These are phyloP conservation scores for Kodamaea anthophila DNA, from an alignment of 1,139 yeast species.

Conservation along the genomic window DNA sequence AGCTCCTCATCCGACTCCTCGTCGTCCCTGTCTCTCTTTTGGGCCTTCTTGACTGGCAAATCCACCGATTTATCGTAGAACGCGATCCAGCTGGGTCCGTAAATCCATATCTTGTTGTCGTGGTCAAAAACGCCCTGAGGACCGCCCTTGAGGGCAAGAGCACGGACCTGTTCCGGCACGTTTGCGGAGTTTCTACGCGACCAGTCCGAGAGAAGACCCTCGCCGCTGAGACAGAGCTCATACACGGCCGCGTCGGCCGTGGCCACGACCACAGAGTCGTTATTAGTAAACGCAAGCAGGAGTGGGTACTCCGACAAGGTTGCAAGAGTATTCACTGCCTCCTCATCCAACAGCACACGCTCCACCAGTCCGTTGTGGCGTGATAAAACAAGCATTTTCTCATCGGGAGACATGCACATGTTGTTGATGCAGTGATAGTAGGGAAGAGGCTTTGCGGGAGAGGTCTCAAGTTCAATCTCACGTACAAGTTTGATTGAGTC, in stretches of 20 bases:
- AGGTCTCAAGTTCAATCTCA: slow-evolving; percentile 31
- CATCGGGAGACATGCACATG: slow-evolving; percentile 41
- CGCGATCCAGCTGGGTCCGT: slow-evolving; percentile 83
- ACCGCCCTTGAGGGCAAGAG: slow-evolving; percentile 47
- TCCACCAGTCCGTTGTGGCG: slow-evolving; percentile 66
- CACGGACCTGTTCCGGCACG: slow-evolving; percentile 60
- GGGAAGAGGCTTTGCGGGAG: slow-evolving; percentile 16
- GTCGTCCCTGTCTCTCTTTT: slow-evolving; percentile 48
- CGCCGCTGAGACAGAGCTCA: slow-evolving; percentile 44
- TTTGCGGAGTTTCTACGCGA: slow-evolving; percentile 69
- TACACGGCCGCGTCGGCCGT: slow-evolving; percentile 70
- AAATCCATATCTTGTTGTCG: slow-evolving; percentile 56
- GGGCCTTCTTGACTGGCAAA: slow-evolving; percentile 38
- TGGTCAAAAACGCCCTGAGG: slow-evolving; percentile 66
- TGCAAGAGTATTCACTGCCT: slow-evolving; percentile 26
- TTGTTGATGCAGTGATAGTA: slow-evolving; percentile 44
- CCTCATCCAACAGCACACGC: slow-evolving; percentile 26
- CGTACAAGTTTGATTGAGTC: slow-evolving; percentile 28
- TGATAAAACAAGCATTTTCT: slow-evolving; percentile 45
- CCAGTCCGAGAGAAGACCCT: slow-evolving; percentile 63
- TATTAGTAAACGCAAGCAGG: slow-evolving; percentile 50
- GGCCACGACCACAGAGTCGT: slow-evolving; percentile 52
- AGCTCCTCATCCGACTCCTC: slow-evolving; percentile 19
- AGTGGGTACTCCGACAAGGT: slow-evolving; percentile 57
- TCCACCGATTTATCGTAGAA: slow-evolving; percentile 64